phyloP scores from a whole-genome alignment of 2,329 filamentous ascomycete species.

The Alternaria hordeiaustralica region DNA sequence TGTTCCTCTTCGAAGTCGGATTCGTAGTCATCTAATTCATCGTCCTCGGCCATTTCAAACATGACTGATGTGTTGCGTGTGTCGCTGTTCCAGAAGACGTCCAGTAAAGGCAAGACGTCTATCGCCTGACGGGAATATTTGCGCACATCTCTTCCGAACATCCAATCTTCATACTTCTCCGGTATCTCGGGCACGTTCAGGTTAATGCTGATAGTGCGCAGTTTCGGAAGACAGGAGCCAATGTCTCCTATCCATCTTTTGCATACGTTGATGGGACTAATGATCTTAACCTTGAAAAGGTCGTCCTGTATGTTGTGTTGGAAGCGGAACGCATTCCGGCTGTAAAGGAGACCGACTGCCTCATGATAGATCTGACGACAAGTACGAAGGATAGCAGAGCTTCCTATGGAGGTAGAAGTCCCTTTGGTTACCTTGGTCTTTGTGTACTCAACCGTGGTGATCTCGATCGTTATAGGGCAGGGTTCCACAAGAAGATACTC shows the following conservation, averaged over 20 bases:
- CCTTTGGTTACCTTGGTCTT: too few relatives aligned
- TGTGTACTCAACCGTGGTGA: rapidly evolving
- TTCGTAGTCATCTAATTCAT: background rate
- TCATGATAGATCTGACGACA: background rate
- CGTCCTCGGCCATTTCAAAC: background rate
- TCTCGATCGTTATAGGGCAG: background rate
- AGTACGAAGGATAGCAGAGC: background rate
- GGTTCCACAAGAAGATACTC: background rate
- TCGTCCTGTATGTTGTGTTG: background rate
- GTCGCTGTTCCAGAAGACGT: background rate
- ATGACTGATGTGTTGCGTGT: background rate
- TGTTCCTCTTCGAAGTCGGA: rapidly evolving
- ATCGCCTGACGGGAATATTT: rapidly evolving
- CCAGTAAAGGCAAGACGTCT: background rate
- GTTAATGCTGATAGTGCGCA: background rate
- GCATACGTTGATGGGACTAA: background rate
- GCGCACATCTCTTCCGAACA: background rate
- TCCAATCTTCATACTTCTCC: too few relatives aligned
- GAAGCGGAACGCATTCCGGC: background rate
- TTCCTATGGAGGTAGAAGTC: background rate
- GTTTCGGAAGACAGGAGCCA: background rate
- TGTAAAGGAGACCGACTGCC: background rate
- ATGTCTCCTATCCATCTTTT: background rate
- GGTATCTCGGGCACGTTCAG: background rate
- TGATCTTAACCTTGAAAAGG: too few relatives aligned